Base-by-base conservation (phyloP, 1,284 basidiomycete species). In the Sanghuangporus baumii region DNA sequence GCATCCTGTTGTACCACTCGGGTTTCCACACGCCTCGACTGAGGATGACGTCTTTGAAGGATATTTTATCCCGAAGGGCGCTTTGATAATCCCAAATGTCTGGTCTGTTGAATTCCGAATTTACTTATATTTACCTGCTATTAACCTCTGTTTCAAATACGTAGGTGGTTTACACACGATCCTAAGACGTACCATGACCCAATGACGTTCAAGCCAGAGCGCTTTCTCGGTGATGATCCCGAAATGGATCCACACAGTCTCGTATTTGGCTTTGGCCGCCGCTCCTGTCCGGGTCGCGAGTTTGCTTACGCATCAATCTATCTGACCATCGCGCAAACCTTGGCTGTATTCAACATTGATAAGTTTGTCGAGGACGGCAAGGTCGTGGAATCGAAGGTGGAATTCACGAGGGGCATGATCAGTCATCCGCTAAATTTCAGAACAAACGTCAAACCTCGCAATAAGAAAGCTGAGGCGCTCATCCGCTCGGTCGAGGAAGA, bases 1-100 rank as follows among this genome's bases (percentile, higher is more conserved):
- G 71, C 64, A 69, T 26, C 72, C 73, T 16, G 66, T 71, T 23
- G 64, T 55, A 20, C 69, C 73, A 0, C 64, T 71, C 12, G 71
- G 64, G n/a, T 50, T 68, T 6, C 63, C 67, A 9, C 67, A 68
- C 52, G 26, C 20, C 14, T 54, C 59, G 9, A 48, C 54, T 12
- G 61, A 65, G 47, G 66, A 68, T 36, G 59, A 63, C 20, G 55
- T 60, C 20, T 65, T 64, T 46, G 50, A 65, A 12, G 66, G 63
- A n/a, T 62, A 63, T 23, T 61, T 46, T 16, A 66, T 68, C 23
- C 66, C 66, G 6, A 67, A 66, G 57, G 67, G 66, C 1, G 18
- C 66, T 8, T 12, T 64, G 3, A 23, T 68, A 16, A 37, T 63
- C 20, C 43, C 62, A 54, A 66, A 63, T 31, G 57, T 63, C 43